Conservation (phyloP, 495 filamentous ascomycete genomes). For the Lasiosphaeria ovina region DNA sequence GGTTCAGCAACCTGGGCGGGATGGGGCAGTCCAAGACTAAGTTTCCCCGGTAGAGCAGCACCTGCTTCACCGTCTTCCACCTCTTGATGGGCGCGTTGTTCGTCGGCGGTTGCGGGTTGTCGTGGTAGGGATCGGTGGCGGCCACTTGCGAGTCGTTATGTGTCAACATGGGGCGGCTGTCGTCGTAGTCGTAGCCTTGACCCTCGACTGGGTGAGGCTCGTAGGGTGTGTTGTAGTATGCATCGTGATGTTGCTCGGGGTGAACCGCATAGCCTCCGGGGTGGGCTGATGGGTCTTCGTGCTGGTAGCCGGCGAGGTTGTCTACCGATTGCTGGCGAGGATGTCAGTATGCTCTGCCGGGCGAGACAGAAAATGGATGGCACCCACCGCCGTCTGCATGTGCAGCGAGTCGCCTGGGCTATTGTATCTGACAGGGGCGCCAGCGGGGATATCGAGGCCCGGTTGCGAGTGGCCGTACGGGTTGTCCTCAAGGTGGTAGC, state of each 20-base stretch:
- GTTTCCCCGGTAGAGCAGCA: conserved; percentile 94
- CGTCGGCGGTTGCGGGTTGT: conserved; percentile 49
- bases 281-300: conserved; percentile 55
- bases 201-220: conserved; percentile 63
- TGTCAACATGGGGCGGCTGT: conserved; percentile 50
- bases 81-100: conserved; percentile 63
- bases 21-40: conserved; percentile 97
- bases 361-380: neutral
- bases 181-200: conserved; percentile 38
- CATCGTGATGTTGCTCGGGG: conserved; percentile 80
- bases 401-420: conserved; percentile 62
- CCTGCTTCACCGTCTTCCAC: conserved; percentile 99
- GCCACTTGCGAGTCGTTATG: conserved; percentile 45
- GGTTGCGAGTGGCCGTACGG: conserved; percentile 50
- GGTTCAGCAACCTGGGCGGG: conserved; percentile 80
- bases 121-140: conserved; percentile 46
- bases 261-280: conserved; percentile 68
- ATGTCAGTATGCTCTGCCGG: neutral
- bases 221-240: conserved; percentile 82
- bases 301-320: conserved; percentile 67
- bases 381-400: conserved; percentile 69
- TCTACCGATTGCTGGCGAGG: conserved; percentile 71
- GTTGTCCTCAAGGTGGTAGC: conserved; percentile 71
- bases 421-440: conserved; percentile 41
- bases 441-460: conserved; percentile 66